A percentile compares a stretch with the other conserved stretches of the same genome.
These are phyloP conservation scores for Biscogniauxia mediterranea DNA, from an alignment of 2,329 filamentous ascomycete species.

Conservation along the genomic window DNA sequence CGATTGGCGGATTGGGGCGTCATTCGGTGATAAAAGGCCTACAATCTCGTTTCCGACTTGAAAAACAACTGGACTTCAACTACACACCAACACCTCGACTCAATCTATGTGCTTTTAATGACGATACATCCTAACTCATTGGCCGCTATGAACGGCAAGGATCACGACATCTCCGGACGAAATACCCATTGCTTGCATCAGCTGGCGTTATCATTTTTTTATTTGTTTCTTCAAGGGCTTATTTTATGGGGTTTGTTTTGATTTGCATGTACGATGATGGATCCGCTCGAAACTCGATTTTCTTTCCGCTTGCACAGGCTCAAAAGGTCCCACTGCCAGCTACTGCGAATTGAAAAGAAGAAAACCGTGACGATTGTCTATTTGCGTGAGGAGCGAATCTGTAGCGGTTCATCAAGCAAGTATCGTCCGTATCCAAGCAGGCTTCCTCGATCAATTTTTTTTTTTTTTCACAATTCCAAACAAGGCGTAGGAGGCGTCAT, in stretches of 20 bases:
- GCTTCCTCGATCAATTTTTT: neutral
- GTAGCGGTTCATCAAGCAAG: neutral
- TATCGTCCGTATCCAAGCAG: neutral
- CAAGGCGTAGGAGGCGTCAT: neutral
- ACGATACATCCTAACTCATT: slow-evolving; percentile 10
- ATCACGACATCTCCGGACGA: slow-evolving; percentile 21
- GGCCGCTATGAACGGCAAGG: slow-evolving; percentile 5
- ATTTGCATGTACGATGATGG: slow-evolving; percentile 17
- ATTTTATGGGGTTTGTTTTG: slow-evolving; percentile 3
- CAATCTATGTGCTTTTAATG: slow-evolving; percentile 18
- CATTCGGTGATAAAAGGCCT: slow-evolving; percentile 57
- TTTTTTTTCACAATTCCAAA: neutral
- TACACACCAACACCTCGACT: slow-evolving; percentile 5
- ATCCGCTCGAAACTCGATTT: neutral
- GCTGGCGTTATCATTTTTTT: slow-evolving; percentile 19
- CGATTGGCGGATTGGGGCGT: slow-evolving; percentile 77
- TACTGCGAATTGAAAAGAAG: neutral
- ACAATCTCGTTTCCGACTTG: neutral
- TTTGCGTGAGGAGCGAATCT: neutral
- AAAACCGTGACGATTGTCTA: neutral
- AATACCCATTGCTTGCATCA: slow-evolving; percentile 23
- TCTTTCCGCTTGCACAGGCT: neutral
- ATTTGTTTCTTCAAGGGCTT: slow-evolving; percentile 2
- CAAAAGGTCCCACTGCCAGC: neutral
- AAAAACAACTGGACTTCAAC: neutral